phyloP scores from a whole-genome alignment of 1,139 yeast genomes.

The Pichiaceae sp. region DNA sequence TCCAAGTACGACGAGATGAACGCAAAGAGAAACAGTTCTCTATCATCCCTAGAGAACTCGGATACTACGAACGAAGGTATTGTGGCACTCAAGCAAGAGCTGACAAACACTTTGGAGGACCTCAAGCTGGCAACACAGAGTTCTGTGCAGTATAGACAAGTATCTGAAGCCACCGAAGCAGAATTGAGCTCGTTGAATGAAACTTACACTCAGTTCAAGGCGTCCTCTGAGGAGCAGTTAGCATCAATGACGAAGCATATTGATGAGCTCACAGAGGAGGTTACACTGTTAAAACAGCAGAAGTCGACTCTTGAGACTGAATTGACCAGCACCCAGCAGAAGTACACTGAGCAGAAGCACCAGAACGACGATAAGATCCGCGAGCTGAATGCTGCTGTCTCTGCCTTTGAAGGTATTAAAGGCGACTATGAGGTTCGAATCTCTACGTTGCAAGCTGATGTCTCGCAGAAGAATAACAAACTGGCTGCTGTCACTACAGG shows the following conservation, averaged over 20 bases:
- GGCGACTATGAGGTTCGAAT: conserved; percentile 18
- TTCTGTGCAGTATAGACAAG: conserved; percentile 40
- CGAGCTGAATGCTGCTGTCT: conserved; percentile 19
- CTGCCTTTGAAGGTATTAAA: conserved; percentile 17
- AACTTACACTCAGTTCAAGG: conserved; percentile 34
- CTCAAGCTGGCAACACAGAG: conserved; percentile 40
- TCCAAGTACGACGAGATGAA: conserved; percentile 22
- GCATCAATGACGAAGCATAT: conserved; percentile 6
- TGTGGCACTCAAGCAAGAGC: conserved; percentile 27
- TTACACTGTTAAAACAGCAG: conserved; percentile 26
- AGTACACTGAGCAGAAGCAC: conserved; percentile 25
- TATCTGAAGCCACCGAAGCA: conserved; percentile 42
- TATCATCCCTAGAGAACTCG: conserved; percentile 26
- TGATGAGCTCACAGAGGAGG: conserved; percentile 12
- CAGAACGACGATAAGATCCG: conserved; percentile 31
- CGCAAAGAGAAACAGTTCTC: conserved; percentile 28
- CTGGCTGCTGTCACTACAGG: conserved; percentile 39
- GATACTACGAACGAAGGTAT: conserved; percentile 28
- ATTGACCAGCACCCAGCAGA: conserved; percentile 15
- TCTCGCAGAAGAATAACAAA: conserved; percentile 8
- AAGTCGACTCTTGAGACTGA: conserved; percentile 19
- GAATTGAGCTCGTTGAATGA: conserved; percentile 34
- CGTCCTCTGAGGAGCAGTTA: conserved; percentile 14
- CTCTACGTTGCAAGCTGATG: conserved; percentile 10
- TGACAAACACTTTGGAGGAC: conserved; percentile 35